Conservation (phyloP, 345 rosid genomes). For the Gossypium herbaceum region DNA sequence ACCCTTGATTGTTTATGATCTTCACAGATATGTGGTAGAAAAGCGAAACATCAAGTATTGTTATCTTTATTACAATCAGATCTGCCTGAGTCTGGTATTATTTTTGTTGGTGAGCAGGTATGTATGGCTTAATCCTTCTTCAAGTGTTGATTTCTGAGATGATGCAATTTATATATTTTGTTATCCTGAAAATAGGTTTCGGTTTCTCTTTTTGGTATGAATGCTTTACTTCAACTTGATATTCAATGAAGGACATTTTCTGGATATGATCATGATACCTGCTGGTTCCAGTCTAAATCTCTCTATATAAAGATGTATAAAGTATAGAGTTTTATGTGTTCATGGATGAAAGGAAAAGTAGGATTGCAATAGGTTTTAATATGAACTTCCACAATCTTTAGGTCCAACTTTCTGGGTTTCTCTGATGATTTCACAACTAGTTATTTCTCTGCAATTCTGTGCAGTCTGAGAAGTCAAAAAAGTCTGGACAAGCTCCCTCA, state of each 20-base stretch:
- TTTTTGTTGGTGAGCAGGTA: slow-evolving; percentile 90
- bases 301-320: background rate
- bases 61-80: slow-evolving; percentile 58
- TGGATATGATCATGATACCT: background rate
- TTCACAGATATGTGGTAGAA: slow-evolving; percentile 52
- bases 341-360: background rate
- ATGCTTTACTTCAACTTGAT: background rate
- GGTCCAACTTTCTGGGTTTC: background rate
- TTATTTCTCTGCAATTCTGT: slow-evolving; percentile 12
- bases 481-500: slow-evolving; percentile 70
- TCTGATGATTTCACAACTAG: background rate
- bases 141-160: background rate
- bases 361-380: background rate
- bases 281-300: background rate
- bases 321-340: background rate
- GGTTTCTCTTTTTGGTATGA: background rate
- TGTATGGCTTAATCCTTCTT: slow-evolving; percentile 17
- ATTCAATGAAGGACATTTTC: background rate
- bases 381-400: background rate
- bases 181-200: background rate
- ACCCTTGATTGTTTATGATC: background rate
- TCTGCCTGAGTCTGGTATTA: slow-evolving; percentile 60
- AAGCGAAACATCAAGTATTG: slow-evolving; percentile 47
- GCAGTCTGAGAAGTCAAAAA: slow-evolving; percentile 90
- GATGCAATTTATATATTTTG: background rate